Conservation (phyloP, 805 yeast species). For the Sugiyamaella smithiae region DNA sequence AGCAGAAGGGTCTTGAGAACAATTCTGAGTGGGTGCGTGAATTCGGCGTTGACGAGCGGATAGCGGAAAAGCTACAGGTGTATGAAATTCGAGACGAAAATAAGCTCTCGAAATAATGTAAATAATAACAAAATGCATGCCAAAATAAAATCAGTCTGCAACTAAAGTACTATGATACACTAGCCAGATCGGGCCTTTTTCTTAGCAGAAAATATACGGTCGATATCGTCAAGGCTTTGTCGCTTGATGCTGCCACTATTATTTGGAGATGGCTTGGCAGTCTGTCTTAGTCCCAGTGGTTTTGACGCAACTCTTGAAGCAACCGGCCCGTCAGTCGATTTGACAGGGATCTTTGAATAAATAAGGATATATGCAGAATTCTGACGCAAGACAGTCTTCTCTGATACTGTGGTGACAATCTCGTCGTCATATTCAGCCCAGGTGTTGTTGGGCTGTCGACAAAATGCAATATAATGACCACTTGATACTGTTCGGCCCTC, state of each 20-base stretch:
- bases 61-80: slow-evolving; percentile 46
- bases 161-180: too few species aligned
- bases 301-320: neutral
- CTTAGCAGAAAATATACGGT: slow-evolving; percentile 26
- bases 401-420: slow-evolving; percentile 68
- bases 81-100: slow-evolving; percentile 23
- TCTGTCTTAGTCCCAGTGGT: neutral
- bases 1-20: slow-evolving; percentile 65
- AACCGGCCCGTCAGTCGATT: neutral
- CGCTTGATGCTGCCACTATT: slow-evolving; percentile 13
- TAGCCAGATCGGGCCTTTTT: too few species aligned
- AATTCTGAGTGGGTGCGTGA: slow-evolving; percentile 88
- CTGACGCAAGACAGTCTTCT: slow-evolving; percentile 71
- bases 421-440: slow-evolving; percentile 98
- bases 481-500: slow-evolving; percentile 90
- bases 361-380: slow-evolving; percentile 88
- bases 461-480: slow-evolving; percentile 90
- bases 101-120: neutral
- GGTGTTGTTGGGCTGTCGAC: slow-evolving; percentile 85
- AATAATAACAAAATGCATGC: neutral
- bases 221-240: slow-evolving; percentile 25
- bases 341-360: slow-evolving; percentile 54
- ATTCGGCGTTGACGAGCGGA: slow-evolving; percentile 64
- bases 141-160: too few species aligned
- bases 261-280: neutral